Evolutionary conservation across 1,284 basidiomycete genomes (phyloP).

Genomic region (Trichosporon inkin): DNA sequence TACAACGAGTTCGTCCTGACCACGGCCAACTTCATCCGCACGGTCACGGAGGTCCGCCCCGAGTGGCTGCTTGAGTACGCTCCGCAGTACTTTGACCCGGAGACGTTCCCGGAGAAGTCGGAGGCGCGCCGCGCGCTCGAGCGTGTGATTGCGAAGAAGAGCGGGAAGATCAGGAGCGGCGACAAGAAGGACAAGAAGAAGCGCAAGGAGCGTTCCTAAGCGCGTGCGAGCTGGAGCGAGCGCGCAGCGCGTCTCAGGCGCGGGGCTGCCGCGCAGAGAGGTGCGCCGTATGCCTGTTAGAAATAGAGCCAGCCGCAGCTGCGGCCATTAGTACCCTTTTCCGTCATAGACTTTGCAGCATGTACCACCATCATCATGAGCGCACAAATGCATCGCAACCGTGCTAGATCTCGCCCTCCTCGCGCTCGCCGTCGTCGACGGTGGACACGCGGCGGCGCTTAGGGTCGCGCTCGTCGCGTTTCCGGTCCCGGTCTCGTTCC

Average conservation of each 20-base stretch:
- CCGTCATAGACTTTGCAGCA: slow-evolving; percentile 1
- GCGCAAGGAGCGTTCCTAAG: slow-evolving; percentile 30
- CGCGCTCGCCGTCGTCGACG: slow-evolving; percentile 12
- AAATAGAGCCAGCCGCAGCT: background rate
- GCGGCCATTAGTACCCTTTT: no score
- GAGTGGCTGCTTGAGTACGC: slow-evolving; percentile 91
- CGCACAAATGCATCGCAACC: background rate
- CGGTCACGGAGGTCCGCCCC: slow-evolving; percentile 78
- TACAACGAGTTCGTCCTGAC: slow-evolving; percentile 99
- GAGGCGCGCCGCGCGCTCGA: slow-evolving; percentile 43
- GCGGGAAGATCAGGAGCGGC: slow-evolving; percentile 23
- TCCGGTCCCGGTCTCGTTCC: slow-evolving; percentile 21
- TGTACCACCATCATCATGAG: slow-evolving; percentile 2
- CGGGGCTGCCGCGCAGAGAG: background rate
- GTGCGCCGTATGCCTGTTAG: no score
- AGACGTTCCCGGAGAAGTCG: slow-evolving; percentile 42
- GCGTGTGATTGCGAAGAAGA: slow-evolving; percentile 34
- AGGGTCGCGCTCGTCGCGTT: slow-evolving; percentile 24
- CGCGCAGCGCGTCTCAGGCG: background rate
- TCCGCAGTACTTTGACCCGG: slow-evolving; percentile 61
- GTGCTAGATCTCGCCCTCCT: slow-evolving; percentile 25
- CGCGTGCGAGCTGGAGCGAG: background rate
- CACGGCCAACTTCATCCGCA: slow-evolving; percentile 79
- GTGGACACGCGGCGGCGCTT: slow-evolving; percentile 25
- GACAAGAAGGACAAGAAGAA: slow-evolving; percentile 31